phyloP scores from a whole-genome alignment of 495 filamentous ascomycete genomes.

The Talaromyces nanjingensis region DNA sequence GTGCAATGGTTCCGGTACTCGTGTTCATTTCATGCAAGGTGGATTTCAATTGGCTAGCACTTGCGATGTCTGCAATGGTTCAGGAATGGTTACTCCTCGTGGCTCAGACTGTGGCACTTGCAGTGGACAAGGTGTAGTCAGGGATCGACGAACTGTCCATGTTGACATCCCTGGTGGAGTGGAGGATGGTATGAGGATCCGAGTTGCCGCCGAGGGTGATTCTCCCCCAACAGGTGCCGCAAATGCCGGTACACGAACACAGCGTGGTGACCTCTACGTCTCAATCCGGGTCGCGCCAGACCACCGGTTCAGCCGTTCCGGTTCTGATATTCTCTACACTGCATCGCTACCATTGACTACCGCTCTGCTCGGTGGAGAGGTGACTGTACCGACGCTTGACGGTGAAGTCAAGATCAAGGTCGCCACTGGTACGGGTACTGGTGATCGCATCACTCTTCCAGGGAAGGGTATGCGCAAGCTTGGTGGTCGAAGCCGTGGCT shows the following conservation, averaged over 20 bases:
- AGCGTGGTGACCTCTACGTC: slow-evolving; percentile 81
- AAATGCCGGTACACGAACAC: slow-evolving; percentile 48
- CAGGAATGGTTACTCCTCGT: slow-evolving; percentile 61
- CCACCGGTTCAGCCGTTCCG: slow-evolving; percentile 74
- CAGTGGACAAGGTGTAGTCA: slow-evolving; percentile 66
- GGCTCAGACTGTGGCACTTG: slow-evolving; percentile 76
- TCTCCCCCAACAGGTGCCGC: slow-evolving; percentile 65
- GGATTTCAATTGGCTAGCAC: slow-evolving; percentile 95
- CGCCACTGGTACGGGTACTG: slow-evolving; percentile 82
- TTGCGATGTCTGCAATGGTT: slow-evolving; percentile 72
- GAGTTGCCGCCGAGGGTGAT: slow-evolving; percentile 78
- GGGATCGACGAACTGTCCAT: slow-evolving; percentile 69
- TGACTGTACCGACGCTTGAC: slow-evolving; percentile 82
- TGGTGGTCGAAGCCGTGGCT: slow-evolving; percentile 41
- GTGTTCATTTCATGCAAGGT: slow-evolving; percentile 80
- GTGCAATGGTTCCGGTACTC: slow-evolving; percentile 80
- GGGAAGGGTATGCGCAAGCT: slow-evolving; percentile 92
- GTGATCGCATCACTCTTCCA: slow-evolving; percentile 76
- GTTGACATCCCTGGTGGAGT: slow-evolving; percentile 92
- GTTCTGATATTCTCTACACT: slow-evolving; percentile 87
- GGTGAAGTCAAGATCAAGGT: slow-evolving; percentile 84
- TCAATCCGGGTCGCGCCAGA: slow-evolving; percentile 77
- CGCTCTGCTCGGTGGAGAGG: slow-evolving; percentile 83
- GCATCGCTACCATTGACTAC: slow-evolving; percentile 88
- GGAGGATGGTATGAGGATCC: slow-evolving; percentile 88